phyloP scores from a whole-genome alignment of 1,139 yeast species.

The Candida sp. region DNA sequence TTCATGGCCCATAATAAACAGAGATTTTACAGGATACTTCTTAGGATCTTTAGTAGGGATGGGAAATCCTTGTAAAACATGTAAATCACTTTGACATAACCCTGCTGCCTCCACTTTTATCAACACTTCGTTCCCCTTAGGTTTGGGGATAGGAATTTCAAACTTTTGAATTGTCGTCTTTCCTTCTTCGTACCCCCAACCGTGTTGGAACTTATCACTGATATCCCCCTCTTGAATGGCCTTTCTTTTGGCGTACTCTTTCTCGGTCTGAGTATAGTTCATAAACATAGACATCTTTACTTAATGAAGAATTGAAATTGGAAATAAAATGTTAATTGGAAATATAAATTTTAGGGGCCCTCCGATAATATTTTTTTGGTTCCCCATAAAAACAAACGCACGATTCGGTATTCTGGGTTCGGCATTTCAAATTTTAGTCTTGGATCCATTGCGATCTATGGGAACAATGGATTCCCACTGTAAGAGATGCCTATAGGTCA shows the following conservation, averaged over 20 bases:
- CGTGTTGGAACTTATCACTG: conserved; percentile 14
- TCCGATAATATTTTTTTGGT: not conserved
- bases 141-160: conserved; percentile 34
- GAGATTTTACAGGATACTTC: conserved; percentile 14
- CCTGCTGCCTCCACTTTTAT: conserved; percentile 52
- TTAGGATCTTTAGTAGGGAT: conserved; percentile 11
- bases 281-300: not conserved
- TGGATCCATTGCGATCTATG: too few species aligned
- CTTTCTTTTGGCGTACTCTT: not conserved
- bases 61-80: conserved; percentile 30
- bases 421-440: not conserved
- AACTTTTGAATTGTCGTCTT: conserved; percentile 17
- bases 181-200: conserved; percentile 23
- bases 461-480: too few species aligned
- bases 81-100: conserved; percentile 50
- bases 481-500: too few species aligned
- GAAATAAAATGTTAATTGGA: too few species aligned
- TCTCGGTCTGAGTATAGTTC: not conserved
- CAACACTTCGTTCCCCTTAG: conserved; percentile 34
- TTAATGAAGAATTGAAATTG: too few species aligned
- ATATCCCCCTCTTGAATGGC: not conserved
- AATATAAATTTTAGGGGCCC: too few species aligned
- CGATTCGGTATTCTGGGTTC: not conserved
- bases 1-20: conserved; percentile 56
- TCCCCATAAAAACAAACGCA: not conserved